phyloP scores from a whole-genome alignment of 345 rosid species.

The Rubroshorea leprosula region DNA sequence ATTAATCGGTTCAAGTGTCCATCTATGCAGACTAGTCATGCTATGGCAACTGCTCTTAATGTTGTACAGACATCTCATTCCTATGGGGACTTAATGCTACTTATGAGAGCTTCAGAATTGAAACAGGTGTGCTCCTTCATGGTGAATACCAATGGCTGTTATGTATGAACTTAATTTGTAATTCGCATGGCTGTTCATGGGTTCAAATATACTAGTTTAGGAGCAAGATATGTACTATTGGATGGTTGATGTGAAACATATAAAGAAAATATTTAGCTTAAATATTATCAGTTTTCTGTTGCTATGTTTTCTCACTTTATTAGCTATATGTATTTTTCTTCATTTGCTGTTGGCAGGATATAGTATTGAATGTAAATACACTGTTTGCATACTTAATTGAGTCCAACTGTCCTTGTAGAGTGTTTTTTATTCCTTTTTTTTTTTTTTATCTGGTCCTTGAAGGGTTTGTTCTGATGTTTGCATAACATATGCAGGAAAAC shows the following conservation, averaged over 20 bases:
- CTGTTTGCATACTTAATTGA: no score
- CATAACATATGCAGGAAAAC: conserved; percentile 53
- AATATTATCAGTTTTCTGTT: no score
- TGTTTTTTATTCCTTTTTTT: no score
- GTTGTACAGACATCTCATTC: conserved; percentile 86
- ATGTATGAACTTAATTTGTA: background rate
- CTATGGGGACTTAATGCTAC: conserved; percentile 81
- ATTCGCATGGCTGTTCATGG: background rate
- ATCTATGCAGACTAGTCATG: conserved; percentile 62
- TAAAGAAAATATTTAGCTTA: background rate
- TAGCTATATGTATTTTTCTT: no score
- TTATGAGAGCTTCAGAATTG: conserved; percentile 53
- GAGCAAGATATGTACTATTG: background rate
- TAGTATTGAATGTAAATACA: no score
- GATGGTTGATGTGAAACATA: background rate
- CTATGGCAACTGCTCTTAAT: conserved; percentile 71
- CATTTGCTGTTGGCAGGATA: no score
- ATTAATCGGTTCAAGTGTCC: conserved; percentile 21
- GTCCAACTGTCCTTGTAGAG: no score
- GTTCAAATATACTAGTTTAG: background rate
- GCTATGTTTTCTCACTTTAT: no score
- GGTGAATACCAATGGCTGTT: background rate
- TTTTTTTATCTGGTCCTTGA: background rate
- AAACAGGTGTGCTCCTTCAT: conserved; percentile 44
- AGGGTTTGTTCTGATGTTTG: conserved; percentile 9